Conservation (phyloP, 441 rosid species). For the Sinapis alba region DNA sequence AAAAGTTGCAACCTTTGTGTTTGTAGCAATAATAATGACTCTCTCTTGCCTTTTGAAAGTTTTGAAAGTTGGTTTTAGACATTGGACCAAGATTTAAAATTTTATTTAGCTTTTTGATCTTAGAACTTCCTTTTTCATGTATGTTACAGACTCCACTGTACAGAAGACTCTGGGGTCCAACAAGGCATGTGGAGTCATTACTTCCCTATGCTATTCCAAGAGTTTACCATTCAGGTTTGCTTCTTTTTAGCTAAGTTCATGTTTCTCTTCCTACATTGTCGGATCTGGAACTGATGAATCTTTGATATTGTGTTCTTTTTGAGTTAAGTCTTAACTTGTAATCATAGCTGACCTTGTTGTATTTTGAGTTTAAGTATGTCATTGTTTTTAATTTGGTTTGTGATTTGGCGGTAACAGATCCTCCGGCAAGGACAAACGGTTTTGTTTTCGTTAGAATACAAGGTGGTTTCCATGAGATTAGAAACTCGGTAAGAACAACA, state of each 20-base stretch:
- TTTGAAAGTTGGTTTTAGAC: neutral
- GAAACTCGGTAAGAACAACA: constrained; percentile 79
- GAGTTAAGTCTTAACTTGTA: neutral
- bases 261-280: constrained; percentile 10
- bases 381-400: neutral
- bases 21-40: constrained; percentile 1
- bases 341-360: constrained; percentile 1
- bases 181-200: constrained; percentile 66
- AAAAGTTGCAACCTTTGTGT: constrained; percentile 10
- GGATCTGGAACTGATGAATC: constrained; percentile 16
- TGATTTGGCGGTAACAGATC: constrained; percentile 49
- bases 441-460: constrained; percentile 91
- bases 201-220: constrained; percentile 90
- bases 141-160: constrained; percentile 67
- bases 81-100: neutral
- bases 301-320: neutral
- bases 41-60: neutral
- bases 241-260: neutral
- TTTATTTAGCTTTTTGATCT: constrained; percentile 7
- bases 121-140: constrained; percentile 13
- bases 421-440: constrained; percentile 63
- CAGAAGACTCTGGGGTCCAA: constrained; percentile 92
- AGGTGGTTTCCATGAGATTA: constrained; percentile 98
- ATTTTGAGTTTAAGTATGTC: neutral
- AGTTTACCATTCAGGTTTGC: constrained; percentile 72